Percentiles rank a stretch among this genome's conserved stretches.
Conservation (phyloP, 495 filamentous ascomycete genomes). For the Penicillium salamii region DNA sequence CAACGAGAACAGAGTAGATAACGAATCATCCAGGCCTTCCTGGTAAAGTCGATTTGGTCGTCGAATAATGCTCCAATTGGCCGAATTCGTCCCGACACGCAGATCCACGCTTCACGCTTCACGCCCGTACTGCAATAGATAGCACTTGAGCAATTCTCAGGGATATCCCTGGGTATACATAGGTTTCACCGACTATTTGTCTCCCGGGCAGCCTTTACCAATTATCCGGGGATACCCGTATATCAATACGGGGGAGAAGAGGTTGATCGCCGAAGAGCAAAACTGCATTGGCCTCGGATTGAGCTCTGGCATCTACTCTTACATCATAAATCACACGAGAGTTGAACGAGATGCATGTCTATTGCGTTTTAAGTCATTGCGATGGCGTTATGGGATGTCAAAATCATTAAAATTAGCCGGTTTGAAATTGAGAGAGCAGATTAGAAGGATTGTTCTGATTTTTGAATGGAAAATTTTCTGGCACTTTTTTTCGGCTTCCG, state of each 20-base stretch:
- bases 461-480: background rate
- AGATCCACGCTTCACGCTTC: background rate
- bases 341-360: background rate
- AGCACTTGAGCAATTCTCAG: background rate
- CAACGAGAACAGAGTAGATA: too few species aligned
- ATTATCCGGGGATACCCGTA: slow-evolving; percentile 1
- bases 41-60: background rate
- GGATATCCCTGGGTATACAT: too few species aligned
- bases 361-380: background rate
- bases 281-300: background rate
- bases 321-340: slow-evolving; percentile 1
- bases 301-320: background rate
- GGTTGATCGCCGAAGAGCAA: background rate
- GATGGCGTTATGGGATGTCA: background rate
- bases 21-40: background rate
- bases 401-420: background rate
- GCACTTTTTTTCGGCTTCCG: background rate
- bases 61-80: background rate
- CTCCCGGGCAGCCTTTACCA: background rate
- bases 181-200: slow-evolving; percentile 4
- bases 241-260: background rate
- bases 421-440: background rate
- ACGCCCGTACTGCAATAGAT: background rate
- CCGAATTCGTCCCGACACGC: too few species aligned
- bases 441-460: background rate